Base-by-base conservation (phyloP, 2,329 filamentous ascomycete genomes). In the Aspergillus unguis region DNA sequence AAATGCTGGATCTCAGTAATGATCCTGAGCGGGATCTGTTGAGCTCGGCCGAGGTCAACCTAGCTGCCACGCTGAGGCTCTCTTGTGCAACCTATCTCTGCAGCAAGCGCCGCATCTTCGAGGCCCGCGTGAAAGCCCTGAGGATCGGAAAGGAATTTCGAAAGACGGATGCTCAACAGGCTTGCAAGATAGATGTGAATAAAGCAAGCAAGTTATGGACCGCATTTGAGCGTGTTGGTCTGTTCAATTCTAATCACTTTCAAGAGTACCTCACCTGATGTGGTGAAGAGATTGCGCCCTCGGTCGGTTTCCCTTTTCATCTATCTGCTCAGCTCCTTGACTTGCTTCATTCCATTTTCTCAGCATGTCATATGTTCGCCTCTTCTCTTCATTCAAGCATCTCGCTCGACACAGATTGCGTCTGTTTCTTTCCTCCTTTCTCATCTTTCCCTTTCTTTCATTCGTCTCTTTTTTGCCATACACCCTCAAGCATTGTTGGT, bases 111-210 rank as follows among this genome's bases (percentile, higher is more conserved):
- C 86, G 91, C 55, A 92, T 97, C 66, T 97, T 97, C 70, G 78
- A 86, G 50, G 84, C 85, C 45, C 84, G 89, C 37, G 81, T 92
- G 32, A 82, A 87, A 54, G 82, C 85, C 2, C 75, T 84, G 35
- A 73, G 77, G 51, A 84, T 83, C 33, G 81, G 82, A 67, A 94
- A 95, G 72, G 88, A 92, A 65, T 96, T 96, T 71, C 86, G 90
- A 69, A 96, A 96, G 81, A 97, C 92, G 1, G 90, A 96, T 68
- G 90, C 91, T 4, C 92, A 97, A 71, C 89, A 95, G 70, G 90
- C 90, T n/a, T 95, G 90, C 80, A 95, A 95, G 77, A 96, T 96
- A 58, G 92, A 97, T 65, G 92, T 97, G 69, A 96, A 96, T 78
- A 97, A 96, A 77, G 90, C 92, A 3, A 95, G 90, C 60, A 92